These are phyloP conservation scores for Xerocomus minutiporus DNA, from an alignment of 1,284 basidiomycete species.

Conservation along the genomic window DNA sequence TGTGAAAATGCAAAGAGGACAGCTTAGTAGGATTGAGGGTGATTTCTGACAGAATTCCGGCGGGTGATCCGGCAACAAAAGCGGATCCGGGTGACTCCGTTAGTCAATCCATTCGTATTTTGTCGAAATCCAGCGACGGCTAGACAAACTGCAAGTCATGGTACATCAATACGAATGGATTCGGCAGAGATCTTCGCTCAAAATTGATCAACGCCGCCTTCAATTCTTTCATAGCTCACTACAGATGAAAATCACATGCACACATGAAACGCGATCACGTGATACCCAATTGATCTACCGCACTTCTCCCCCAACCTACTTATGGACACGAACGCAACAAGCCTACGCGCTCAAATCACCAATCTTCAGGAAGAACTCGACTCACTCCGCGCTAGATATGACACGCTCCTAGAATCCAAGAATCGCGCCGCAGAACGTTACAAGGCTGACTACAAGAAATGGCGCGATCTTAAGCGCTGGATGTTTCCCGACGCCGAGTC, in stretches of 20 bases:
- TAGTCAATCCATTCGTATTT: not conserved
- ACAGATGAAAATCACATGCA: not conserved
- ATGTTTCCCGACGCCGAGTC: slow-evolving; percentile 36
- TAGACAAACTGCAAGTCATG: not conserved
- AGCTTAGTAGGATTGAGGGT: too few species aligned
- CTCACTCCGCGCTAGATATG: slow-evolving; percentile 38
- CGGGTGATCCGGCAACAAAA: not conserved
- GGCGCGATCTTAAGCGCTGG: slow-evolving; percentile 44
- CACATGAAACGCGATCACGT: slow-evolving; percentile 18
- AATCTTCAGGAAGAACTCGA: slow-evolving; percentile 36
- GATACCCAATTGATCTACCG: not conserved
- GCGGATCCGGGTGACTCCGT: slow-evolving; percentile 1
- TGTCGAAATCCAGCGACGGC: not conserved
- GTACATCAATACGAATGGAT: not conserved
- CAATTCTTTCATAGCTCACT: not conserved
- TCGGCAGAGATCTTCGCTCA: not conserved
- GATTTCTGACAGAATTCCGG: not conserved
- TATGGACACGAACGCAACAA: not conserved
- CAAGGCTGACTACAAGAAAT: slow-evolving; percentile 47
- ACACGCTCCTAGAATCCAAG: slow-evolving; percentile 37
- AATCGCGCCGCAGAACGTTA: slow-evolving; percentile 43
- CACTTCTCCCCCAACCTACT: not conserved
- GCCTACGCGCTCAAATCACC: slow-evolving; percentile 13
- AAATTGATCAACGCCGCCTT: not conserved
- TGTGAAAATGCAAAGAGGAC: not conserved